A percentile compares a stretch with the other conserved stretches of the same genome.
Evolutionary conservation across 1,139 yeast genomes (phyloP).

Genomic region (Yamadazyma dushanensis): DNA sequence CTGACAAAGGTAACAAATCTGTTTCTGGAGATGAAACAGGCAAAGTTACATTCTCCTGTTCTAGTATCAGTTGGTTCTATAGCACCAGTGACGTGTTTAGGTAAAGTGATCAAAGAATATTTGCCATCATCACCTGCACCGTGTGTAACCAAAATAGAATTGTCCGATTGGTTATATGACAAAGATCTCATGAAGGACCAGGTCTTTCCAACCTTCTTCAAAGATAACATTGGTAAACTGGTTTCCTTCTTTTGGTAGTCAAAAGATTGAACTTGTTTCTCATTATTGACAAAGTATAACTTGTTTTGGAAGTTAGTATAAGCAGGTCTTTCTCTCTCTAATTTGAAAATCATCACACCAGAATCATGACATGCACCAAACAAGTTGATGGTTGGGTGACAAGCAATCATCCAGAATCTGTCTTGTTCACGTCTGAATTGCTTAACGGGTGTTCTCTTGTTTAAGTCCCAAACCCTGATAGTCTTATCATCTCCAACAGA

Average conservation of each 20-base stretch:
- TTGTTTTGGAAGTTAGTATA: slow-evolving; percentile 68
- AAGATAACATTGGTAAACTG: slow-evolving; percentile 77
- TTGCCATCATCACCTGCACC: slow-evolving; percentile 63
- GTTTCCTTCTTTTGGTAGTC: slow-evolving; percentile 62
- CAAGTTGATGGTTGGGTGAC: slow-evolving; percentile 87
- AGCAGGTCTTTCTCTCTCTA: slow-evolving; percentile 98
- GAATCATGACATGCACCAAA: slow-evolving; percentile 97
- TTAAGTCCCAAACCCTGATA: slow-evolving; percentile 96
- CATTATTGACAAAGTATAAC: slow-evolving; percentile 75
- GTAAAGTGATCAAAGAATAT: slow-evolving; percentile 76
- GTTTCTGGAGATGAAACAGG: slow-evolving; percentile 90
- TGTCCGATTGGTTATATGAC: slow-evolving; percentile 91
- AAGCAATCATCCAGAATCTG: slow-evolving; percentile 89
- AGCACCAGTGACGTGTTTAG: slow-evolving; percentile 89
- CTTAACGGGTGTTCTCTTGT: slow-evolving; percentile 89
- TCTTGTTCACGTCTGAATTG: slow-evolving; percentile 94
- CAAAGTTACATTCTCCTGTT: slow-evolving; percentile 82
- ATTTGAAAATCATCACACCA: slow-evolving; percentile 97
- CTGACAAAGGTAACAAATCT: slow-evolving; percentile 83
- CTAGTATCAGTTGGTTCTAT: slow-evolving; percentile 80
- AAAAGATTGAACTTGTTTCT: slow-evolving; percentile 80
- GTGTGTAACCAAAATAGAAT: slow-evolving; percentile 79
- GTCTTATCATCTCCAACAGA: slow-evolving; percentile 97
- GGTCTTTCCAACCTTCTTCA: slow-evolving; percentile 80
- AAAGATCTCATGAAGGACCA: slow-evolving; percentile 86